Conservation (phyloP, 257 asterid species). For the Lantana camara region DNA sequence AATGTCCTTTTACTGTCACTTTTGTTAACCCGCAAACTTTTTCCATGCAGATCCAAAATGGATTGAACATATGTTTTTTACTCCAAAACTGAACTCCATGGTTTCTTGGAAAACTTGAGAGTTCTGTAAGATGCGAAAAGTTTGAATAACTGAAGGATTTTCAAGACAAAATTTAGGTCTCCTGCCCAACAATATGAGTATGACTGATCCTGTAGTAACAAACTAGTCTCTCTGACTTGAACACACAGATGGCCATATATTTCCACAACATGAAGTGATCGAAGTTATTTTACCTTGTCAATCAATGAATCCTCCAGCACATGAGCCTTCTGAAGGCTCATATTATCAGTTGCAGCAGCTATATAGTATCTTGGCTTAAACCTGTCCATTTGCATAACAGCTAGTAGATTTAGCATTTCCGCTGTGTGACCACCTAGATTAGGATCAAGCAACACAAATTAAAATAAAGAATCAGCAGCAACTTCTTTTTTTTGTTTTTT, state of each 20-base stretch:
- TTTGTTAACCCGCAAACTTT: neutral
- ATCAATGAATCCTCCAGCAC: slow-evolving; percentile 64
- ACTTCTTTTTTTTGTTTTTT: too few species aligned
- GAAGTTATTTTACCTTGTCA: slow-evolving; percentile 48
- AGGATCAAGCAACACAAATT: slow-evolving; percentile 5
- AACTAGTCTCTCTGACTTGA: neutral
- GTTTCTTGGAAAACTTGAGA: neutral
- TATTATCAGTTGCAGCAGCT: slow-evolving; percentile 95
- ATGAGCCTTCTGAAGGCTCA: slow-evolving; percentile 93
- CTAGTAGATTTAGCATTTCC: slow-evolving; percentile 81
- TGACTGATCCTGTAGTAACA: slow-evolving; percentile 2
- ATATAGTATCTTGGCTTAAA: slow-evolving; percentile 73
- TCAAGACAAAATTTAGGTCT: neutral
- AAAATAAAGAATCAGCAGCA: slow-evolving; percentile 1
- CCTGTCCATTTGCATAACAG: slow-evolving; percentile 65
- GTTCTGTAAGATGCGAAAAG: neutral
- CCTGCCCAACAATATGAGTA: slow-evolving; percentile 2
- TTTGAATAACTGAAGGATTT: neutral
- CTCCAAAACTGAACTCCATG: neutral
- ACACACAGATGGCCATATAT: too few species aligned
- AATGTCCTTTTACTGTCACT: neutral
- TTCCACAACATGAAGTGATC: neutral
- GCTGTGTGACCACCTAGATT: slow-evolving; percentile 93
- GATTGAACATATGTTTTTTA: neutral
- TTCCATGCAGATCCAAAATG: neutral